Conservation (phyloP, 257 asterid genomes). For the Primulina eburnea region DNA sequence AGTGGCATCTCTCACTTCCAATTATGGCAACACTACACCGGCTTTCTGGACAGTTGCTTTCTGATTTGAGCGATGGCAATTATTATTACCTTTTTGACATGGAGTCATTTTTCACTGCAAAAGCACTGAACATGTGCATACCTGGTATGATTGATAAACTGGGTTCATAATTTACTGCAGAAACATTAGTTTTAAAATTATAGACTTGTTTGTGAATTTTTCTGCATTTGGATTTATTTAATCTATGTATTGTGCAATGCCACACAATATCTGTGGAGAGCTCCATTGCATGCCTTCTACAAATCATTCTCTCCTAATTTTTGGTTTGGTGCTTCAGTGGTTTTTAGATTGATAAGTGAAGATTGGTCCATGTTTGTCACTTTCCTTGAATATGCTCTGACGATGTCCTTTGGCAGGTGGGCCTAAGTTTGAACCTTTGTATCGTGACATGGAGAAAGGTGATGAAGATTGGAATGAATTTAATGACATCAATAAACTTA, state of each 20-base stretch:
- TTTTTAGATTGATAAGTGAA: slow-evolving; percentile 7
- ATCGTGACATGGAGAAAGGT: slow-evolving; percentile 99
- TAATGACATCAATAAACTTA: slow-evolving; percentile 92
- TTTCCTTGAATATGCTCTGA: slow-evolving; percentile 9
- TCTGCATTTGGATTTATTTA: not conserved
- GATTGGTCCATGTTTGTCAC: slow-evolving; percentile 2
- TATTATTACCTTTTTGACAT: slow-evolving; percentile 92
- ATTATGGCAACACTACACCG: slow-evolving; percentile 98
- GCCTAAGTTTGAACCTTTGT: slow-evolving; percentile 96
- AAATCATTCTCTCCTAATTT: not conserved
- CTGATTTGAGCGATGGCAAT: slow-evolving; percentile 89
- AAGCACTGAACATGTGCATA: slow-evolving; percentile 97
- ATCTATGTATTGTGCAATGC: not conserved
- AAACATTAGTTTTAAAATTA: not conserved
- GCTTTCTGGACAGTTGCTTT: slow-evolving; percentile 94
- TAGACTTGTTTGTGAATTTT: not conserved
- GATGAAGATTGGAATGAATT: slow-evolving; percentile 99
- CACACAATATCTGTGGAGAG: not conserved
- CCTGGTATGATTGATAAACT: slow-evolving; percentile 56
- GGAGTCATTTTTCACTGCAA: slow-evolving; percentile 97
- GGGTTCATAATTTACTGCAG: not conserved
- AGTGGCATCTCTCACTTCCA: slow-evolving; percentile 97
- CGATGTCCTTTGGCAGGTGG: slow-evolving; percentile 61
- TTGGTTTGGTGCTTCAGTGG: not conserved
- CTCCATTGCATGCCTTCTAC: not conserved